phyloP scores from a whole-genome alignment of 805 yeast species.

The Metschnikowia peoriensis region DNA sequence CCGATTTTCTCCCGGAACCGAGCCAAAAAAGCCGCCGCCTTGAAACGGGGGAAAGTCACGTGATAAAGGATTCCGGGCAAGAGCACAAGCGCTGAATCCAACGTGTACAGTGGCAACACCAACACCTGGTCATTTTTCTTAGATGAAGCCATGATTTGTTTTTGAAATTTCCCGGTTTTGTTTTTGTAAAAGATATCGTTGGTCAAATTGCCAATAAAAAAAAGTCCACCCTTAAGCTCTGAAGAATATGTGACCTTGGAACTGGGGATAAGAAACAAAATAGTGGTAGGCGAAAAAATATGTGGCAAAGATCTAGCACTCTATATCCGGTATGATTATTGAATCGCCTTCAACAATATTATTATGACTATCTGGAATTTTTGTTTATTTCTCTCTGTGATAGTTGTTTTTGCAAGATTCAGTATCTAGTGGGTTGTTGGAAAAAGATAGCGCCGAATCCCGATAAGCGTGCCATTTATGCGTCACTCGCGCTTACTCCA shows the following conservation, averaged over 20 bases:
- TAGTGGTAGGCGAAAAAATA: too few species aligned
- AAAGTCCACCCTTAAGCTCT: too few species aligned
- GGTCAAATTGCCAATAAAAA: too few species aligned
- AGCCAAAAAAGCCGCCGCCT: constrained; percentile 47
- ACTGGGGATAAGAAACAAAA: too few species aligned
- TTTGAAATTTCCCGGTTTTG: too few species aligned
- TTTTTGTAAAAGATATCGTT: too few species aligned
- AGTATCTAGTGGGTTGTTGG: background rate
- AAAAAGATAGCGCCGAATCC: background rate
- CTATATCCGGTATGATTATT: too few species aligned
- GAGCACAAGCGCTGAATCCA: constrained; percentile 47
- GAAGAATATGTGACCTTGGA: too few species aligned
- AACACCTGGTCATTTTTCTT: constrained; percentile 10
- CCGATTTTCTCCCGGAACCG: constrained; percentile 35
- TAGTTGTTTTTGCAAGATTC: background rate
- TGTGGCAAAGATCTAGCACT: too few species aligned
- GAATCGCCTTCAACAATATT: too few species aligned
- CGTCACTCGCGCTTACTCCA: background rate
- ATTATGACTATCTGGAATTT: too few species aligned
- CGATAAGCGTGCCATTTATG: background rate
- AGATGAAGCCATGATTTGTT: background rate
- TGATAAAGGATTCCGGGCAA: constrained; percentile 64
- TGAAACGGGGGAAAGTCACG: constrained; percentile 47
- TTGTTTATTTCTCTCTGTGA: too few species aligned
- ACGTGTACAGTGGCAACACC: constrained; percentile 39